These are phyloP conservation scores for Phytopythium ostracodes DNA, from an alignment of 352 stramenopile genomes.

Conservation along the genomic window DNA sequence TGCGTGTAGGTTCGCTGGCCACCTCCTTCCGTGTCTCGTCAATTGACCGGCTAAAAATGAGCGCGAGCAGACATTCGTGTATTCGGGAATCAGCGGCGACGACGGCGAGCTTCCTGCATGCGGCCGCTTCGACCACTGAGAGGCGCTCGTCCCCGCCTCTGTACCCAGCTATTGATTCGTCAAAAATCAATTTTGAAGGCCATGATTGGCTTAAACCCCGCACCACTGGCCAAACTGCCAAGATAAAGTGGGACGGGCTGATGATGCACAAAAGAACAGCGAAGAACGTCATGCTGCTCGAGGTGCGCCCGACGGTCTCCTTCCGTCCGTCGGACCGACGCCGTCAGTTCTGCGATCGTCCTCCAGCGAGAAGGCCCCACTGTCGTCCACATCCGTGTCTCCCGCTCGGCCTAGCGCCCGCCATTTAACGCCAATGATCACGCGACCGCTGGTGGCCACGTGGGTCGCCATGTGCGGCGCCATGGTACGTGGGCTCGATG, in stretches of 20 bases:
- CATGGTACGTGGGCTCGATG: slow-evolving; percentile 36
- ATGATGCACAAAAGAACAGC: slow-evolving; percentile 1
- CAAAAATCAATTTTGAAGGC: neutral
- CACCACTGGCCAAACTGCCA: neutral
- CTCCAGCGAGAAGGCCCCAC: neutral
- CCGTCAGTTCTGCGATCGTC: neutral
- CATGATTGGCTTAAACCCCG: slow-evolving; percentile 2
- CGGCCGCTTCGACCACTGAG: neutral
- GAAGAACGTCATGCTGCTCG: slow-evolving; percentile 1
- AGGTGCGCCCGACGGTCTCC: neutral
- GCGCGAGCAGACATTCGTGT: too few species aligned
- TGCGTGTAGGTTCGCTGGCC: too few species aligned
- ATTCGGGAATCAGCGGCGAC: too few species aligned
- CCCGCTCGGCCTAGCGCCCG: neutral
- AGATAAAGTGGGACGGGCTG: neutral
- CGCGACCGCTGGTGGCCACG: slow-evolving; percentile 46
- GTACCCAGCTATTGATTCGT: neutral
- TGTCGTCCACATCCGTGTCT: neutral
- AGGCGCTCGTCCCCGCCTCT: too few species aligned
- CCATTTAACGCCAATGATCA: slow-evolving; percentile 29
- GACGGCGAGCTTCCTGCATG: neutral
- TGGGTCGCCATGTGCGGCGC: slow-evolving; percentile 56
- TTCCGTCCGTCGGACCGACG: neutral
- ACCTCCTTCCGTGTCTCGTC: too few species aligned
- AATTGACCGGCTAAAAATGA: neutral